phyloP scores from a whole-genome alignment of 1,284 basidiomycete species.

The Thelephora terrestris region DNA sequence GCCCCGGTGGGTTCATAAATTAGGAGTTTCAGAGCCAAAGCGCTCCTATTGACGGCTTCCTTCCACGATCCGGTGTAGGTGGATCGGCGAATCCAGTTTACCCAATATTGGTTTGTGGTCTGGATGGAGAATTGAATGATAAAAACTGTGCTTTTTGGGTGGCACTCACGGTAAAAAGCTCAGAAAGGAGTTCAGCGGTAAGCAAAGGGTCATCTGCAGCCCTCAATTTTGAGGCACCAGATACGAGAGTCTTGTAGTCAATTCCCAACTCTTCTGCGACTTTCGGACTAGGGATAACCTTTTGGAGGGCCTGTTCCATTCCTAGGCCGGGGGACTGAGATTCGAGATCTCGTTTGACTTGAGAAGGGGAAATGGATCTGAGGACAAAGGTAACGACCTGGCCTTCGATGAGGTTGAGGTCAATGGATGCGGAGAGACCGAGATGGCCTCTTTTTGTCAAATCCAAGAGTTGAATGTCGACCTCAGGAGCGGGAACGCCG shows the following conservation, averaged over 20 bases:
- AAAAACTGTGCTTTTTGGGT: background rate
- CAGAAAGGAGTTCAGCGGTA: constrained; percentile 48
- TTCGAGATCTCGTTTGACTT: background rate
- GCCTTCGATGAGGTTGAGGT: constrained; percentile 65
- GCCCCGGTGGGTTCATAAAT: constrained; percentile 84
- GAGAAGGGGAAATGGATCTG: constrained; percentile 28
- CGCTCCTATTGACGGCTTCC: constrained; percentile 81
- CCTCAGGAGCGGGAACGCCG: constrained; percentile 36
- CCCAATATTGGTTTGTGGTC: constrained; percentile 83
- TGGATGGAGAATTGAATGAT: constrained; percentile 15
- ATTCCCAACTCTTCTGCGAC: constrained; percentile 38
- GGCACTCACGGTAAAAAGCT: constrained; percentile 38
- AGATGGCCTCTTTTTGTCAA: constrained; percentile 56
- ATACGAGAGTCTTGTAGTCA: constrained; percentile 37
- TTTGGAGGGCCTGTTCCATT: constrained; percentile 2
- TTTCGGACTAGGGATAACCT: constrained; percentile 22
- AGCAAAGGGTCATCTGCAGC: constrained; percentile 51
- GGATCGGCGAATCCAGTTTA: constrained; percentile 71
- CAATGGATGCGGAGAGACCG: constrained; percentile 41
- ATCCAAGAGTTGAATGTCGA: constrained; percentile 53
- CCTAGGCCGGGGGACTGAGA: background rate
- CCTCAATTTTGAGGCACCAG: constrained; percentile 39
- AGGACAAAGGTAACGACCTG: constrained; percentile 81
- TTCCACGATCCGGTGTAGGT: constrained; percentile 91
- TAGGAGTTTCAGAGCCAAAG: constrained; percentile 78